Evolutionary conservation across 352 stramenopile species (phyloP).

Genomic region (Pythium sp.): DNA sequence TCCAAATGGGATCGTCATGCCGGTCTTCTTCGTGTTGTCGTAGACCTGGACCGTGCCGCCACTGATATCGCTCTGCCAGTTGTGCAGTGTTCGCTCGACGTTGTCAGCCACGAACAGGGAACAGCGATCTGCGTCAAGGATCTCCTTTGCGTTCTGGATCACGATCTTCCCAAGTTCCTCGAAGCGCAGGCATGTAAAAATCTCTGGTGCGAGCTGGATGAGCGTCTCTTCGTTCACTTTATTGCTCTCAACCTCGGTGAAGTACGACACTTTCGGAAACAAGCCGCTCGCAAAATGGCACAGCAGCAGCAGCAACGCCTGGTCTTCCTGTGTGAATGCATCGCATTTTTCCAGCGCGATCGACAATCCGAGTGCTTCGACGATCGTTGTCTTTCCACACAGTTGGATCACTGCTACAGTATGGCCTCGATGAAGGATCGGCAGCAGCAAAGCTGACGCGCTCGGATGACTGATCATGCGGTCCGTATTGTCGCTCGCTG

Average conservation of each 20-base stretch:
- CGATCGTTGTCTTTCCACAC: slow-evolving; percentile 55
- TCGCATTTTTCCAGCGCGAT: slow-evolving; percentile 61
- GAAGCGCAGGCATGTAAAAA: slow-evolving; percentile 80
- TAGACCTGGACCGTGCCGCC: slow-evolving; percentile 56
- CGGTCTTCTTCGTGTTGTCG: slow-evolving; percentile 29
- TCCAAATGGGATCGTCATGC: slow-evolving; percentile 70
- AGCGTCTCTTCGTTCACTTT: slow-evolving; percentile 81
- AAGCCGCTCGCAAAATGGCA: slow-evolving; percentile 62
- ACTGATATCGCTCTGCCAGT: slow-evolving; percentile 75
- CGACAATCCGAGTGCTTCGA: slow-evolving; percentile 55
- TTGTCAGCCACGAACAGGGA: slow-evolving; percentile 72
- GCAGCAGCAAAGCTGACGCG: slow-evolving; percentile 59
- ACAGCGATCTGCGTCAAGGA: slow-evolving; percentile 71
- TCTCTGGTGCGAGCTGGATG: slow-evolving; percentile 67
- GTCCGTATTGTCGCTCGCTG: slow-evolving; percentile 55
- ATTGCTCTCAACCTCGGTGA: slow-evolving; percentile 79
- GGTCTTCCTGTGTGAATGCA: slow-evolving; percentile 58
- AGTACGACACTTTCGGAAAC: slow-evolving; percentile 69
- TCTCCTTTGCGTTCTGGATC: slow-evolving; percentile 73
- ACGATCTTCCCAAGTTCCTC: slow-evolving; percentile 74
- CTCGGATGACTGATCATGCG: slow-evolving; percentile 51
- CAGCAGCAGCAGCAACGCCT: slow-evolving; percentile 46
- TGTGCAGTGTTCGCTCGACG: slow-evolving; percentile 48
- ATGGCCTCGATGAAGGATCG: slow-evolving; percentile 36
- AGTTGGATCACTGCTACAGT: slow-evolving; percentile 57